Base-by-base conservation (phyloP, 139 green algal genomes). In the Raphidocelis subcapitata region DNA sequence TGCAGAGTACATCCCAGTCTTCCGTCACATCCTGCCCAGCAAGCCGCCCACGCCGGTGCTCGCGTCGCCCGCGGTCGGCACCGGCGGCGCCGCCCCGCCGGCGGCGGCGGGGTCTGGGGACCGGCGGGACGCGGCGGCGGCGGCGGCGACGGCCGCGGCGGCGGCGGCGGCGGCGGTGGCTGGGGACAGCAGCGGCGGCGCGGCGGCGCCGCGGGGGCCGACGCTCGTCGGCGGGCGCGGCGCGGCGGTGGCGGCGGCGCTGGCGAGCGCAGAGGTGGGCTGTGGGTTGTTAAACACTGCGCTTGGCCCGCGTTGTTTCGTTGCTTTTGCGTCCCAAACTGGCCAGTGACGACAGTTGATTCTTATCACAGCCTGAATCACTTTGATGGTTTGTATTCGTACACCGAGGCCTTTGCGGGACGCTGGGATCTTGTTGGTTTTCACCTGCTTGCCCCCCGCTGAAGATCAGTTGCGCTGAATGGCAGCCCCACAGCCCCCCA, bases 311-410 rank as follows among this genome's bases (percentile, higher is more conserved):
- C 57, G 20, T 14, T 71, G 63, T 32, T 59, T 37, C 24, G 2
- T 29, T 0, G 5, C 54, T 32, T 26, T 57, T 41, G 32, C 32
- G 31, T 46, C 3, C 3, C 29, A 29, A 1, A 18, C 41, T 2
- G 23, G 3, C 44, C 15, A 10, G 62, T n/a, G 29, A 29, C 62
- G 44, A 47, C 1, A 44, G 23, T 24, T 59, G 56, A 56, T 74
- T 54, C 67, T 74, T 74, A 74, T 74, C 67, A 66, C 65, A 52
- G 57, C 67, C n/a, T 52, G 65, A 35, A 36, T 26, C 23, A 28
- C 67, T 29, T 59, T 74, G 67, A 74, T 35, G 67, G 49, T 66
- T 31, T 74, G 67, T 74, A 74, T 74, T 74, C 67, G 67, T 74
- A 74, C 26, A 74, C 67, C 65, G 67, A 74, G 54, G 65, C 54